Evolutionary conservation across 345 rosid species (phyloP), one percentile per base, ranked within the genome.

Genomic region (Boechera retrofracta): DNA sequence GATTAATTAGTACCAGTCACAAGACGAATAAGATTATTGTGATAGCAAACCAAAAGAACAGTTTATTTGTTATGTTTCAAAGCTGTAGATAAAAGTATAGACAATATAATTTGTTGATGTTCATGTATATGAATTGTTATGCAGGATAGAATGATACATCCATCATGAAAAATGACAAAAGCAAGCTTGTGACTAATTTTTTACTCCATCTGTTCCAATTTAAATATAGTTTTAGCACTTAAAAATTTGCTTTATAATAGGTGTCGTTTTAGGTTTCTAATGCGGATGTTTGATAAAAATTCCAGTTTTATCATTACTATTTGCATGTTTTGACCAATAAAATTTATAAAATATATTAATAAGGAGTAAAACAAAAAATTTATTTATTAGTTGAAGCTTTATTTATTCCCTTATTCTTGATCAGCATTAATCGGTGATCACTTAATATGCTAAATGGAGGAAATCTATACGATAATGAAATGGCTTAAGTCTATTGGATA

Each of bases 401-500:
- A 7, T 38, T 24, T 2, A 10, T 45, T 49, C 65, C n/a, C 9
- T 10, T 55, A 39, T 28, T 62, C 29, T 4, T 5, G 13, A 18
- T 51, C 31, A n/a, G 10, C 10, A 31, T 41, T 54, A 5, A 15
- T 15, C 3, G 61, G 53, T 29, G 5, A 63, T 29, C 13, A 63
- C 36, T 44, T 65, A 12, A 7, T 73, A 5, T 2, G 6, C 21
- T 47, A 32, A 55, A 12, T 51, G 52, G 51, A 61, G 18, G 13
- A 51, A 51, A 55, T 44, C 12, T 44, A 55, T 41, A 54, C 54
- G 61, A 75, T 38, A 36, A 48, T 67, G 69, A 60, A 52, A 31
- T 49, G 52, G 7, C 15, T 65, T 7, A 21, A 47, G 11, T 36
- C 4, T 48, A 13, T 52, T 67, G 32, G 45, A 18, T 38, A 36